These are phyloP conservation scores for Trametes versicolor DNA, from an alignment of 1,284 basidiomycete species.

Conservation along the genomic window DNA sequence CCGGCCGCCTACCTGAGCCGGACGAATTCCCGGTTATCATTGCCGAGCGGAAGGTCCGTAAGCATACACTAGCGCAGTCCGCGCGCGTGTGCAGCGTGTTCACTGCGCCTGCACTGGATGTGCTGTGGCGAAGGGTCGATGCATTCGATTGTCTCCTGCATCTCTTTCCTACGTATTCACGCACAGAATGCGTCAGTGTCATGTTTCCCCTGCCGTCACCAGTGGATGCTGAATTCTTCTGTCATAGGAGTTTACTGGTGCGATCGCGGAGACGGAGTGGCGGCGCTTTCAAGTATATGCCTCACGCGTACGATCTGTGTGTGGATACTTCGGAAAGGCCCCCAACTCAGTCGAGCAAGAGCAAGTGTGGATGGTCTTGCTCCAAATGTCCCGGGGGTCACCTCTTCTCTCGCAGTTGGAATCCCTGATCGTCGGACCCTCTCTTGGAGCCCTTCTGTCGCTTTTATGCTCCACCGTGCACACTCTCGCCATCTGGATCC, in stretches of 20 bases:
- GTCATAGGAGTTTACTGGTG: neutral
- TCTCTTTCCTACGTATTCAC: neutral
- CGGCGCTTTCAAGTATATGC: constrained; percentile 4
- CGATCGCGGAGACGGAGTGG: neutral
- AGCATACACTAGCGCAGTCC: constrained; percentile 6
- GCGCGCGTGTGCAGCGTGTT: constrained; percentile 13
- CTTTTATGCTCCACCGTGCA: neutral
- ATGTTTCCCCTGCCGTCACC: neutral
- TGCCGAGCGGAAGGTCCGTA: neutral
- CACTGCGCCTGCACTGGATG: constrained; percentile 5
- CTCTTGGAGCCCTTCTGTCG: neutral
- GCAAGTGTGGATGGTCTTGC: neutral
- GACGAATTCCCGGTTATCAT: neutral
- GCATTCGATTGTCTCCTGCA: constrained; percentile 1
- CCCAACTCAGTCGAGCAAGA: neutral
- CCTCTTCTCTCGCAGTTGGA: neutral
- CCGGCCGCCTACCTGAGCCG: neutral
- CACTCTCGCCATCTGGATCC: neutral
- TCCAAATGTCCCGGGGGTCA: neutral
- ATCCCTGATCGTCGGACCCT: neutral
- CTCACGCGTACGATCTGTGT: neutral
- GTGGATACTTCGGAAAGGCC: too few species aligned
- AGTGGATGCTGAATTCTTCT: neutral
- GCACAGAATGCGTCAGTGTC: neutral
- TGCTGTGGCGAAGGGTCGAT: constrained; percentile 12